These are phyloP conservation scores for Porpolomopsis calyptriformis DNA, from an alignment of 768 basidiomycete genomes.

Conservation along the genomic window DNA sequence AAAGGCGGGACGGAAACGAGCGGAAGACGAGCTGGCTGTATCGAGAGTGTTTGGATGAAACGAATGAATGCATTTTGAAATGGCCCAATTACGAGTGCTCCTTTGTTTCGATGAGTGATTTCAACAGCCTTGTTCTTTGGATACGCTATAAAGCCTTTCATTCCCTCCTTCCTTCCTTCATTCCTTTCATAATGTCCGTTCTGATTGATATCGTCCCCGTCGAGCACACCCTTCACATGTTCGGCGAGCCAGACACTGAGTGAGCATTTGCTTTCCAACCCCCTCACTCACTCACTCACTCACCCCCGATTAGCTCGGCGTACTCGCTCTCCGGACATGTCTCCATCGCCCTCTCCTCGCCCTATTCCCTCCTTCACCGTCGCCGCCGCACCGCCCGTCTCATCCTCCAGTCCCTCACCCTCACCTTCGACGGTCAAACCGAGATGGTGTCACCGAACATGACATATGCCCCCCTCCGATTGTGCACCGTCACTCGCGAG, in stretches of 20 bases:
- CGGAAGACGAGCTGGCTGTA: conserved; percentile 74
- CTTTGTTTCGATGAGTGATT: background rate
- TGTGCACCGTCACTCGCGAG: conserved; percentile 58
- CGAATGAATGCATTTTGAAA: background rate
- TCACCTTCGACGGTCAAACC: conserved; percentile 81
- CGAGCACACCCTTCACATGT: conserved; percentile 51
- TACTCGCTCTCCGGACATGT: conserved; percentile 86
- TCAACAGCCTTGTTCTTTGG: background rate
- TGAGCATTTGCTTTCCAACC: conserved; percentile 27
- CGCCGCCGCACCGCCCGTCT: conserved; percentile 35
- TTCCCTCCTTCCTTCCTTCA: conserved; percentile 10
- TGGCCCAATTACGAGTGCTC: background rate
- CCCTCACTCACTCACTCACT: conserved; percentile 1
- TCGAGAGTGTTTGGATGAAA: conserved; percentile 86
- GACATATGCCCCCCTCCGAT: conserved; percentile 59
- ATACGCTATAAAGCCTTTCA: background rate
- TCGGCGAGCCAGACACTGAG: conserved; percentile 56
- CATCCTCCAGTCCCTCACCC: conserved; percentile 54
- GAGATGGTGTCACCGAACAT: conserved; percentile 56
- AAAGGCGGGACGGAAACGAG: conserved; percentile 49
- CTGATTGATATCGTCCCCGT: conserved; percentile 53
- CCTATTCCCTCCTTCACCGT: conserved; percentile 46
- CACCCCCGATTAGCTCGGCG: conserved; percentile 44
- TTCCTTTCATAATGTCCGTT: conserved; percentile 72
- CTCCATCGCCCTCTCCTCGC: conserved; percentile 48